Percentiles rank a stretch among this genome's conserved stretches.
phyloP scores from a whole-genome alignment of 2,329 filamentous ascomycete species.

The Bimuria novae-zelandiae region DNA sequence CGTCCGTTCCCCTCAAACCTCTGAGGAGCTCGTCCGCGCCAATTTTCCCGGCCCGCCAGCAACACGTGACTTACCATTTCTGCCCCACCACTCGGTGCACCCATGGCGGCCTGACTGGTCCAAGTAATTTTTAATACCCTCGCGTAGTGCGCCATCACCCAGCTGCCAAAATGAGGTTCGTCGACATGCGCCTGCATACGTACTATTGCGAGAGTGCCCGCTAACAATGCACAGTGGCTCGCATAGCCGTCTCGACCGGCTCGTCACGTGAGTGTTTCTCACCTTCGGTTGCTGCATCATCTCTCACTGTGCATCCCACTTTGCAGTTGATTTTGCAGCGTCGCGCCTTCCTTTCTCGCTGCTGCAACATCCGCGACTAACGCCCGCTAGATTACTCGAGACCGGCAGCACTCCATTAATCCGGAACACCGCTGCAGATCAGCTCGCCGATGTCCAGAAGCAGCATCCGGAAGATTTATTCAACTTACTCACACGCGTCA shows the following conservation, averaged over 20 bases:
- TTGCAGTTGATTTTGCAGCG: background rate
- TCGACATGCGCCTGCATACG: background rate
- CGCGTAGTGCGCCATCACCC: background rate
- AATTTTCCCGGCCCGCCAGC: slow-evolving; percentile 6
- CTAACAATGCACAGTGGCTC: slow-evolving; percentile 8
- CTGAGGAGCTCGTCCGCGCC: slow-evolving; percentile 3
- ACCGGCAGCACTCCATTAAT: slow-evolving; percentile 96
- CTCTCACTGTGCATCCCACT: background rate
- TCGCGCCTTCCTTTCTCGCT: background rate
- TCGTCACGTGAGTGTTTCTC: slow-evolving; percentile 1
- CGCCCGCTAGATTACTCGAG: slow-evolving; percentile 72
- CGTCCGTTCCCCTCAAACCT: slow-evolving; percentile 3
- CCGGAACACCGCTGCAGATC: slow-evolving; percentile 93
- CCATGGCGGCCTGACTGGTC: slow-evolving; percentile 8
- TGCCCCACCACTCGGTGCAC: background rate
- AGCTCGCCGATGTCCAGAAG: slow-evolving; percentile 97
- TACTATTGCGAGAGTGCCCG: background rate
- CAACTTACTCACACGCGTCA: slow-evolving; percentile 87
- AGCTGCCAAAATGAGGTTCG: slow-evolving; percentile 7
- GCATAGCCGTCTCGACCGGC: slow-evolving; percentile 4
- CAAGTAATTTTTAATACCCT: slow-evolving; percentile 8
- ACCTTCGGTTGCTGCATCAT: background rate
- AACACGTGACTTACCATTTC: background rate
- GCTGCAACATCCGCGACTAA: background rate
- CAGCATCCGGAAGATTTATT: slow-evolving; percentile 97